A percentile compares a stretch with the other conserved stretches of the same genome.
These are phyloP conservation scores for Linnemannia zychae DNA, from an alignment of 192 early-diverging fungal genomes.

Conservation along the genomic window DNA sequence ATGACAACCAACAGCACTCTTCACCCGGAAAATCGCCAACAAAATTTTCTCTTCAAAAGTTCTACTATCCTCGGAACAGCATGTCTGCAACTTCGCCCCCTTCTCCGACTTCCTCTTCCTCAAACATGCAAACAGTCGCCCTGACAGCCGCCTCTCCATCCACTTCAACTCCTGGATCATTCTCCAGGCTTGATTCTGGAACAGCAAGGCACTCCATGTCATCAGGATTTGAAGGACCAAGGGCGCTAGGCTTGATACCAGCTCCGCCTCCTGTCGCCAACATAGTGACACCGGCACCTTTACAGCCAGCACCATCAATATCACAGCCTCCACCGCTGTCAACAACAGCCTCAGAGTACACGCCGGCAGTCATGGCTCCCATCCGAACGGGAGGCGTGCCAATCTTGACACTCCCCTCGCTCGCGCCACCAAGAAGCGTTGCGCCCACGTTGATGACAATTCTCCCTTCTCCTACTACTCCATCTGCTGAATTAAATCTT, in stretches of 20 bases:
- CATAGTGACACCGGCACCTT: neutral
- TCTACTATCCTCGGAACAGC: conserved; percentile 46
- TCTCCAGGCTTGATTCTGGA: conserved; percentile 30
- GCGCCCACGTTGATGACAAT: neutral
- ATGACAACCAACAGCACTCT: conserved; percentile 10
- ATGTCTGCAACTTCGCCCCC: conserved; percentile 18
- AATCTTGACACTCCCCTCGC: neutral
- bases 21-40: conserved; percentile 12
- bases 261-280: conserved; percentile 1
- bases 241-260: conserved; percentile 29
- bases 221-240: conserved; percentile 36
- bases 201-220: conserved; percentile 16
- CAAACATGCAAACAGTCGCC: conserved; percentile 3
- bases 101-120: neutral
- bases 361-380: neutral
- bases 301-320: neutral
- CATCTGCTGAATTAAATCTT: neutral
- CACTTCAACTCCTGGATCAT: conserved; percentile 17
- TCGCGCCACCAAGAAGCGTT: neutral
- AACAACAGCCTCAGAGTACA: neutral
- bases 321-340: conserved; percentile 1
- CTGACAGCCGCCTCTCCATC: conserved; percentile 5
- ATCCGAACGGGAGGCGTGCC: neutral
- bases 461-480: neutral
- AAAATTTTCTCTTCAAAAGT: conserved; percentile 53